Conservation (phyloP, 2,329 filamentous ascomycete species). For the Ceratocystiopsis brevicomis region DNA sequence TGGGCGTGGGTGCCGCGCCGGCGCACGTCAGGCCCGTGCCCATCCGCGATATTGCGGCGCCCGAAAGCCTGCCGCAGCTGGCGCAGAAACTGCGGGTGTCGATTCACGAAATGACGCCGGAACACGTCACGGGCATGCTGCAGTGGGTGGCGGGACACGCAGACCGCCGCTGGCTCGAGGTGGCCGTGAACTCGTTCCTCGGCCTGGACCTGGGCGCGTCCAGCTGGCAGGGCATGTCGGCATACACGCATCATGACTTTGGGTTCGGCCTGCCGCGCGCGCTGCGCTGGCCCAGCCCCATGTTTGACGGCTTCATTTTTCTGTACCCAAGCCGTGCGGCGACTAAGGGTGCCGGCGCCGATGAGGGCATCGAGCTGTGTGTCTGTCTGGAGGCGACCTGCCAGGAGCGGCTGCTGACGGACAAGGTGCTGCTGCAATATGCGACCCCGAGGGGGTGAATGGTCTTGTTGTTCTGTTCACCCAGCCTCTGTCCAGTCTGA, state of each 20-base stretch:
- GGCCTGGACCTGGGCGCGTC: constrained; percentile 12
- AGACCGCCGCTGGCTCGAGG: constrained; percentile 11
- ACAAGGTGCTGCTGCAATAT: background rate
- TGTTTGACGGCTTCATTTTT: constrained; percentile 4
- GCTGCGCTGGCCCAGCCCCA: constrained; percentile 3
- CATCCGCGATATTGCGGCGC: background rate
- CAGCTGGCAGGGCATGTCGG: constrained; percentile 10
- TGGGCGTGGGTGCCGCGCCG: constrained; percentile 10
- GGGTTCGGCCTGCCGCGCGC: constrained; percentile 12
- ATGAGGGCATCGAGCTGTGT: constrained; percentile 4
- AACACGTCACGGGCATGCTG: constrained; percentile 9
- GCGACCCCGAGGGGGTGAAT: background rate
- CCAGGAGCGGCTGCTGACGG: background rate
- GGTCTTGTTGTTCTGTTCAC: too few species aligned
- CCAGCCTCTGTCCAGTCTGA: too few species aligned
- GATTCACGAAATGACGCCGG: constrained; percentile 10
- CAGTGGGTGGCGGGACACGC: constrained; percentile 11
- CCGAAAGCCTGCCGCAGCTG: constrained; percentile 7
- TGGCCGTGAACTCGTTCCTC: constrained; percentile 11
- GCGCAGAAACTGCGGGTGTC: constrained; percentile 11
- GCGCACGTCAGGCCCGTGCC: background rate
- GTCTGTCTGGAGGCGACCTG: constrained; percentile 1
- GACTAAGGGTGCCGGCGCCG: background rate
- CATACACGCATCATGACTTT: constrained; percentile 13
- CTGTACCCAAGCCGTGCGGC: constrained; percentile 3